A percentile compares a stretch with the other conserved stretches of the same genome.
Conservation (phyloP, 306 rosid genomes). For the Begonia peltatifolia region DNA sequence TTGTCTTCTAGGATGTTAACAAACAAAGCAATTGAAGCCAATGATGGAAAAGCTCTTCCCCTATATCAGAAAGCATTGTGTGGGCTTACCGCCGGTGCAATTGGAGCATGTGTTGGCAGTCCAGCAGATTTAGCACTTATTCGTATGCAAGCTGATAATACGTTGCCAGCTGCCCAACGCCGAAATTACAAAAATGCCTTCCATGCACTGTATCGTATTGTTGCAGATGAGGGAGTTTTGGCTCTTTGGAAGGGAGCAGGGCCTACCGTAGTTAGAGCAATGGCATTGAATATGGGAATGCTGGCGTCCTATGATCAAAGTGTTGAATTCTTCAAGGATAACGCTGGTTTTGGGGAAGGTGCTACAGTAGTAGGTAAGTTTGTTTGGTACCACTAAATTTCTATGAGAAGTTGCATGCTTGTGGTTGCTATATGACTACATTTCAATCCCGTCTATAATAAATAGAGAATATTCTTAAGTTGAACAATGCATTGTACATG, state of each 20-base stretch:
- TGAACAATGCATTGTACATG: no score
- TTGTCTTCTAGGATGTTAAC: conserved; percentile 44
- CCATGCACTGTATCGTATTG: conserved; percentile 63
- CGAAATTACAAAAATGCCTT: conserved; percentile 74
- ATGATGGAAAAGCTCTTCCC: conserved; percentile 89
- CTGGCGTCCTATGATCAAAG: conserved; percentile 90
- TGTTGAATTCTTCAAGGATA: conserved; percentile 77
- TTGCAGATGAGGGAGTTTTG: conserved; percentile 39
- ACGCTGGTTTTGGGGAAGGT: conserved; percentile 63
- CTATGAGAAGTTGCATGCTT: no score
- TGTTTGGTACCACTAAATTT: background rate
- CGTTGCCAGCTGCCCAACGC: conserved; percentile 75
- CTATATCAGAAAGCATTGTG: conserved; percentile 85
- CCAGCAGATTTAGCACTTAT: conserved; percentile 91
- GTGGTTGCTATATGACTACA: no score
- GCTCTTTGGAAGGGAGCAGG: conserved; percentile 70
- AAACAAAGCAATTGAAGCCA: conserved; percentile 70
- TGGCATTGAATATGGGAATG: conserved; percentile 80
- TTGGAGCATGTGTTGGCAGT: conserved; percentile 75
- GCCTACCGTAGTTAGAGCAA: conserved; percentile 62
- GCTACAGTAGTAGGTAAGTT: conserved; percentile 54
- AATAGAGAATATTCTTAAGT: no score
- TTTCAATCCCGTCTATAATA: no score
- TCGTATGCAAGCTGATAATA: conserved; percentile 92
- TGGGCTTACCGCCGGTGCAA: conserved; percentile 94